Percentiles rank a stretch among this genome's conserved stretches.
Evolutionary conservation across 2,329 filamentous ascomycete species (phyloP).

Genomic region (Cladosporium sphaerospermum): DNA sequence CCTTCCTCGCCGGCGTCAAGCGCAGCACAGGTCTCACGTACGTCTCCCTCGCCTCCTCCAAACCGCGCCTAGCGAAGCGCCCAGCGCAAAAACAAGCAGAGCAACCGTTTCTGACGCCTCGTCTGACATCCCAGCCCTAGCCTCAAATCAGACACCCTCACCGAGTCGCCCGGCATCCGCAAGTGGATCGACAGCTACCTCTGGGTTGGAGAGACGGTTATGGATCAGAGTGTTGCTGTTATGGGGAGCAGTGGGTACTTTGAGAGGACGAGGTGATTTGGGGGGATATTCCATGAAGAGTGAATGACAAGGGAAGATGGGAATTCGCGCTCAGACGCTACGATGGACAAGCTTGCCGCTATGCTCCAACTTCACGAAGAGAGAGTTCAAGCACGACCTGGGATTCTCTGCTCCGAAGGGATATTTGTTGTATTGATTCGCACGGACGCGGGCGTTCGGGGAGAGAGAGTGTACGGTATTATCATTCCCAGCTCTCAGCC

Average conservation of each 20-base stretch:
- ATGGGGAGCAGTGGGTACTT: constrained; percentile 86
- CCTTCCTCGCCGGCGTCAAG: constrained; percentile 94
- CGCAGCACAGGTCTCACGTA: constrained; percentile 97
- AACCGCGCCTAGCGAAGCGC: constrained; percentile 26
- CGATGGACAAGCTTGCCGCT: too few species aligned
- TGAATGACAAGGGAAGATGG: neutral
- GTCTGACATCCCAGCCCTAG: constrained; percentile 59
- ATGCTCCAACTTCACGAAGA: too few species aligned
- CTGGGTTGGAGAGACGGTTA: constrained; percentile 91
- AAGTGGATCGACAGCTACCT: constrained; percentile 92
- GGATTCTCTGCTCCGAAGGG: too few species aligned
- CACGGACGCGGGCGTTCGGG: constrained; percentile 2
- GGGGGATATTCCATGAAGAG: too few species aligned
- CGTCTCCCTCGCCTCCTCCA: constrained; percentile 39
- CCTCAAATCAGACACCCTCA: constrained; percentile 78
- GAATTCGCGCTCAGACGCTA: too few species aligned
- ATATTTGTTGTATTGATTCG: neutral
- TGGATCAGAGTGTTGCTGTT: constrained; percentile 93
- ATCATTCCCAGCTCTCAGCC: neutral
- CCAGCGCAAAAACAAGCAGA: neutral
- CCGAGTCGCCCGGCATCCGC: constrained; percentile 75
- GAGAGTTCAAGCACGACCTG: too few species aligned
- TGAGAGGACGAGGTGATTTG: constrained; percentile 69
- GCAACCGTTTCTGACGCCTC: constrained; percentile 12
- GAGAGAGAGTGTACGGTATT: neutral